Base-by-base conservation (phyloP, 2,329 filamentous ascomycete species). In the Fonsecaea pedrosoi region DNA sequence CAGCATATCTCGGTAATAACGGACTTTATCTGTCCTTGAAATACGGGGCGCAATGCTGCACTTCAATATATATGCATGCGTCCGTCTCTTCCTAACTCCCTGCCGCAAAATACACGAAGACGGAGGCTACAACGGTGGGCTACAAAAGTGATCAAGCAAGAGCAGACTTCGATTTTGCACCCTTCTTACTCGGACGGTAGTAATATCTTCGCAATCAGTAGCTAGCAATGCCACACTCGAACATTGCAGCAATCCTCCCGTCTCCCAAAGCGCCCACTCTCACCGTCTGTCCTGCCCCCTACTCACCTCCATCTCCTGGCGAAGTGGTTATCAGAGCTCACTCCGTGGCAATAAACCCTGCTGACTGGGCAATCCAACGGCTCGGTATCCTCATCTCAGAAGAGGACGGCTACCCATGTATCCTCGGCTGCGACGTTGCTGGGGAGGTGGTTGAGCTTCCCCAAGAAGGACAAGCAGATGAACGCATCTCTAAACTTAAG, bases 381-480 rank as follows among this genome's bases (percentile, higher is more conserved):
- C 48, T 34, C 0, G 69, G 66, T 9, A 35, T 60, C 25, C 45
- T 70, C n/a, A 38, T 75, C 10, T 57, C 75, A 4, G 73, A 76
- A 54, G 69, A 73, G 2, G 64, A 75, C 37, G 66, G 73, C 13
- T 80, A 80, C 62, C 78, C 78, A 1, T 72, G 71, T 15, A 73
- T 80, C 42, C 70, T 80, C 32, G 82, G 82, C 13, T 73, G 70
- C 7, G 82, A 84, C 69, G 75, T 82, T 15, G 80, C 82, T 1
- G 82, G 82, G 10, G 79, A 82, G 69, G 77, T 84, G 2, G 71
- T 80, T 25, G 81, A 83, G 68, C 75, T 84, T 7, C 42, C 42
- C 9, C 8, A 3, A 5, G n/a, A 7, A 30, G 30, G 35, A 7
- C 30, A 30, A 35, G 15, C 15, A 21, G 21, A 75, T 5, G 82